Evolutionary conservation across 2,329 filamentous ascomycete species (phyloP).

Genomic region (Xylariaceae sp.): DNA sequence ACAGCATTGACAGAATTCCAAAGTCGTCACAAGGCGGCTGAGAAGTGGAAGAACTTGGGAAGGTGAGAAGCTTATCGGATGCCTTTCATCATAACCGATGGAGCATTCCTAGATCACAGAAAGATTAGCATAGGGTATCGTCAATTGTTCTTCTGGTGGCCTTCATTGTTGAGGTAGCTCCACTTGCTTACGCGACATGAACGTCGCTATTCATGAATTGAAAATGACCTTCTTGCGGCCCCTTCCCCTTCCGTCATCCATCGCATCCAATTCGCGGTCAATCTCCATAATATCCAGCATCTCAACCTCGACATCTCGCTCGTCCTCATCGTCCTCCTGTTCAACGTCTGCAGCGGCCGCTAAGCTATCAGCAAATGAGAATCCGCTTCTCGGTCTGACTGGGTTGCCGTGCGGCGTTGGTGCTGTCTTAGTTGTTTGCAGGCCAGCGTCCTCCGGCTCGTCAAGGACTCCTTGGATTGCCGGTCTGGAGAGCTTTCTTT

Average conservation of each 20-base stretch:
- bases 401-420: conserved; percentile 2
- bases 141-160: neutral
- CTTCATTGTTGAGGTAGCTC: no score
- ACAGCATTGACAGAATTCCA: no score
- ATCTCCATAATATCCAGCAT: conserved; percentile 64
- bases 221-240: conserved; percentile 51
- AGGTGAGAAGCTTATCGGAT: no score
- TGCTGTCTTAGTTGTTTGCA: conserved; percentile 20
- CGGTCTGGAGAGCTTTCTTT: conserved; percentile 19
- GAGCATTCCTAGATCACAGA: neutral
- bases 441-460: conserved; percentile 19
- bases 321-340: conserved; percentile 38
- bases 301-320: conserved; percentile 53
- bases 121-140: neutral
- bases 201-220: conserved; percentile 32
- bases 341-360: conserved; percentile 48
- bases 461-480: conserved; percentile 7
- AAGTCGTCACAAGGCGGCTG: no score
- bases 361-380: conserved; percentile 49
- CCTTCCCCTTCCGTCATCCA: conserved; percentile 46
- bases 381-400: conserved; percentile 31
- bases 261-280: conserved; percentile 52
- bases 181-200: conserved; percentile 1
- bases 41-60: no score
- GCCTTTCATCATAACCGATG: no score